Percentiles rank a stretch among this genome's conserved stretches.
These are phyloP conservation scores for Lentithecium fluviatile DNA, from an alignment of 495 filamentous ascomycete species.

Conservation along the genomic window DNA sequence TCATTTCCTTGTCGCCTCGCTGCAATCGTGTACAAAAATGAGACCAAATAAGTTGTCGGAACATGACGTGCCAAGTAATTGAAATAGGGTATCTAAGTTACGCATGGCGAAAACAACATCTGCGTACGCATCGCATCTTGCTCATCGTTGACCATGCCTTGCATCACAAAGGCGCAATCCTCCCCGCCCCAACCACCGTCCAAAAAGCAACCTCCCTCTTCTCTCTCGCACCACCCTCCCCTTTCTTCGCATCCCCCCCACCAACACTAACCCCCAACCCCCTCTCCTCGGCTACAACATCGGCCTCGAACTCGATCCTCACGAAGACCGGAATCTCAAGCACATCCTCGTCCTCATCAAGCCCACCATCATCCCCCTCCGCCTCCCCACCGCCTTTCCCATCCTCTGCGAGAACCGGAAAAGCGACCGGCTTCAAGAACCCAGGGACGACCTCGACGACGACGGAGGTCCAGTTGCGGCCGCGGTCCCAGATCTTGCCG, in stretches of 20 bases:
- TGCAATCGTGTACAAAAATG: too few relatives aligned
- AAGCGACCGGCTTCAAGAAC: conserved; percentile 25
- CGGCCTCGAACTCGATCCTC: conserved; percentile 85
- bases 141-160: too few relatives aligned
- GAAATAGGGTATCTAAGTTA: too few relatives aligned
- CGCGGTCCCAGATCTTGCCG: conserved; percentile 92
- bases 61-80: too few relatives aligned
- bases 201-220: conserved; percentile 90
- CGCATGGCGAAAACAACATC: too few relatives aligned
- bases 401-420: too few relatives aligned
- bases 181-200: conserved; percentile 86
- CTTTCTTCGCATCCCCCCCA: too few relatives aligned
- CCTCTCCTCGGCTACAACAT: conserved; percentile 65
- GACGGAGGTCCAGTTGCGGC: conserved; percentile 91
- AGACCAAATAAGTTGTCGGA: too few relatives aligned
- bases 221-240: conserved; percentile 52
- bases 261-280: conserved; percentile 43
- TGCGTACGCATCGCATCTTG: too few relatives aligned
- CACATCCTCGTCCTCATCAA: conserved; percentile 79
- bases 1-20: too few relatives aligned
- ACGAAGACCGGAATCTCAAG: conserved; percentile 94
- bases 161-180: conserved; percentile 52
- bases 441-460: conserved; percentile 88
- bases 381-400: not conserved
- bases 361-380: conserved; percentile 30